Conservation (phyloP, 495 filamentous ascomycete genomes). For the Tetracladium marchalianum region DNA sequence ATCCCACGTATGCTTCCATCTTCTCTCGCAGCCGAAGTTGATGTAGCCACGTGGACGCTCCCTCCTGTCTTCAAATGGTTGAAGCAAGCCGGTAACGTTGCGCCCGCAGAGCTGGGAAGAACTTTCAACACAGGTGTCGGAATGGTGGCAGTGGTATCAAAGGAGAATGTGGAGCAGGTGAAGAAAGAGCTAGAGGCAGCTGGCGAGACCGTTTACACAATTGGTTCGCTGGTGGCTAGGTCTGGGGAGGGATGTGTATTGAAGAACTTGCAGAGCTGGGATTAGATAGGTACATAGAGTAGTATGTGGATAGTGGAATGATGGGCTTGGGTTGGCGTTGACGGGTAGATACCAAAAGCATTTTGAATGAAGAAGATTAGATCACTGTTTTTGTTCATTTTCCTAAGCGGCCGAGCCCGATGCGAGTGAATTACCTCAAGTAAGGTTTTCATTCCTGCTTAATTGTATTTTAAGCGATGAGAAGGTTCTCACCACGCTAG, state of each 20-base stretch:
- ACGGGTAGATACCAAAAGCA: conserved; percentile 12
- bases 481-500: no score
- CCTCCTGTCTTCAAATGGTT: conserved; percentile 80
- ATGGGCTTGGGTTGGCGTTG: conserved; percentile 2
- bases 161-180: conserved; percentile 42
- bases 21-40: conserved; percentile 47
- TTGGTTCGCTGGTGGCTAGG: conserved; percentile 56
- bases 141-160: conserved; percentile 75
- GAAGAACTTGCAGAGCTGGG: conserved; percentile 63
- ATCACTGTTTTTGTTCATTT: no score
- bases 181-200: conserved; percentile 41
- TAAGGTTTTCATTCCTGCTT: no score
- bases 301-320: no score
- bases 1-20: conserved; percentile 83
- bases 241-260: conserved; percentile 58
- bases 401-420: no score
- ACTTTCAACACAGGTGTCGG: conserved; percentile 94
- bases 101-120: conserved; percentile 65
- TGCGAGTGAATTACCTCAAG: no score
- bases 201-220: conserved; percentile 69
- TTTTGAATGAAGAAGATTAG: neutral
- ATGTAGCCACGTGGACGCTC: conserved; percentile 59
- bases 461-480: no score
- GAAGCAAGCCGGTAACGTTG: conserved; percentile 63
- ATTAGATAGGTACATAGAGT: conserved; percentile 2